Evolutionary conservation across 2,329 filamentous ascomycete species (phyloP), one percentile per base, ranked within the genome.

Genomic region (Neonectria ditissima): DNA sequence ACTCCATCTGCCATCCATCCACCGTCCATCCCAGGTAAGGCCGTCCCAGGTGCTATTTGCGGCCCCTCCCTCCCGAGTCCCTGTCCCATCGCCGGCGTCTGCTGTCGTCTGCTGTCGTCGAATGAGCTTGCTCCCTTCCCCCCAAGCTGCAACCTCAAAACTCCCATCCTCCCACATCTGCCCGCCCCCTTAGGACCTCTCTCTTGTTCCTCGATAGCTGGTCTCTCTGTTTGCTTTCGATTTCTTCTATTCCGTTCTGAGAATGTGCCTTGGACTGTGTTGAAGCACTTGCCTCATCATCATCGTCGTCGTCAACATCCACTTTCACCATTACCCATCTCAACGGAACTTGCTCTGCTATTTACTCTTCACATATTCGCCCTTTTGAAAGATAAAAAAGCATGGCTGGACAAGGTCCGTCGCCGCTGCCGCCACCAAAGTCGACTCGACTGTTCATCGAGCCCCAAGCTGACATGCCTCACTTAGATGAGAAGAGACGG

Each of bases 401-500:
- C 65, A 81, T 82, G 80, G 69, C 74, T 73, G 72, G 74, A 63
- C 74, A 81, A 83, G 81, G 76, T 82, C 75, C 69, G 75, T 75
- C 58, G 50, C 30, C 51, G 47, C 53, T 69, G 75, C 75, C 58
- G 50, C 30, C 51, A 44, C 53, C 54, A 16, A 34, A 53, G 45
- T 51, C 64, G 13, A 47, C 43, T 9, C 41, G 37, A 22, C n/a
- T 20, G 51, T 24, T n/a, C 51, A 20, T 43, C 43, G 37, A 26
- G 44, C 26, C n/a, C 13, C 24, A 50, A 54, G 71, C 73, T 77
- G 66, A 76, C 72, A 63, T 45, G 18, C 51, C 52, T 44, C 54
- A 53, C 59, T 61, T 63, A 79, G 84, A 87, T 70, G 85, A 87
- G 65, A 87, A 81, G 79, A 87, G 78, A 82, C 83, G 86, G 75